Conservation (phyloP, 1,284 basidiomycete species). For the Ustilago lituana region DNA sequence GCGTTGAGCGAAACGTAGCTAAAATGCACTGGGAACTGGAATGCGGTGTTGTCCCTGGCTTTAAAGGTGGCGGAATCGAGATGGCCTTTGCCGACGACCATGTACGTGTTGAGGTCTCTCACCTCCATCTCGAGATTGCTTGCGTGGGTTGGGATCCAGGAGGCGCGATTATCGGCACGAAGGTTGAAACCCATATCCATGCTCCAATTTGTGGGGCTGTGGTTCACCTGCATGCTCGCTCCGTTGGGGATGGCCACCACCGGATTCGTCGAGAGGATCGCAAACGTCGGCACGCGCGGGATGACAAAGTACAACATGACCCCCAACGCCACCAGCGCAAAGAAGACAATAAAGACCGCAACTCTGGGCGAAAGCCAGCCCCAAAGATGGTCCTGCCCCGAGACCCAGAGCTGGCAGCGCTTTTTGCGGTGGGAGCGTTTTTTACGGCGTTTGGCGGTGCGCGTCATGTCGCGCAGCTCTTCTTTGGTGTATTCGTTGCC, state of each 20-base stretch:
- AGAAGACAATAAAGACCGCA: slow-evolving; percentile 55
- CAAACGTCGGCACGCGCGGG: slow-evolving; percentile 57
- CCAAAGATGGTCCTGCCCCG: slow-evolving; percentile 50
- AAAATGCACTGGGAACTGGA: slow-evolving; percentile 54
- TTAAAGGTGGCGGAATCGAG: slow-evolving; percentile 29
- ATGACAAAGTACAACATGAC: slow-evolving; percentile 60
- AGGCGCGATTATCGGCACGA: slow-evolving; percentile 47
- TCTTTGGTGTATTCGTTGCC: slow-evolving; percentile 58
- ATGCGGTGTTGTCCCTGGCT: slow-evolving; percentile 32
- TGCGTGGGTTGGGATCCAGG: slow-evolving; percentile 43
- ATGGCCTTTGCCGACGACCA: slow-evolving; percentile 43
- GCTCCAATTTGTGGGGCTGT: slow-evolving; percentile 49
- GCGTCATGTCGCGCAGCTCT: slow-evolving; percentile 53
- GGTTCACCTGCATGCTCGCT: slow-evolving; percentile 46
- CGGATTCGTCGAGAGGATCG: slow-evolving; percentile 46
- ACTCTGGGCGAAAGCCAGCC: slow-evolving; percentile 52
- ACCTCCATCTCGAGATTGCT: slow-evolving; percentile 43
- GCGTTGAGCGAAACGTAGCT: slow-evolving; percentile 48
- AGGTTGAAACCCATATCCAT: slow-evolving; percentile 61
- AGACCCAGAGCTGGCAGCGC: slow-evolving; percentile 42
- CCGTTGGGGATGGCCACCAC: slow-evolving; percentile 54
- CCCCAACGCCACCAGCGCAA: slow-evolving; percentile 33
- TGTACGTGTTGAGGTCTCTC: slow-evolving; percentile 39
- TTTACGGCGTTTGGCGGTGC: slow-evolving; percentile 23
- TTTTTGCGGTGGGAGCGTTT: slow-evolving; percentile 33